Conservation (phyloP, 2,329 filamentous ascomycete species). For the Teratosphaeria epicoccoides region DNA sequence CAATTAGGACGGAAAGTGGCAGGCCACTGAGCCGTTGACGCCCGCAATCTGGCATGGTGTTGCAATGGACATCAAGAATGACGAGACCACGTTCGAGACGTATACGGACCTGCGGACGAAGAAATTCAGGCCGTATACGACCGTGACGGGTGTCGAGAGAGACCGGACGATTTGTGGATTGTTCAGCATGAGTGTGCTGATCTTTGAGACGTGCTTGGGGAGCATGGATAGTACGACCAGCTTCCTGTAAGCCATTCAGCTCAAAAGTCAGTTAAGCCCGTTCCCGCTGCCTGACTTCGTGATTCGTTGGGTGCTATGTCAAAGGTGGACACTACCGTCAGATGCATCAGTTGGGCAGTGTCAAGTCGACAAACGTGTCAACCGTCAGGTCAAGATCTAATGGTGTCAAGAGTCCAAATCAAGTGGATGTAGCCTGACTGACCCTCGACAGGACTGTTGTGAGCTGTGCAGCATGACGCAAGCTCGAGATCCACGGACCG, state of each 20-base stretch:
- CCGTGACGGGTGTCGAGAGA: neutral
- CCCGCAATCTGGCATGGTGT: slow-evolving; percentile 51
- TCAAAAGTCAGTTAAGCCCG: too few relatives aligned
- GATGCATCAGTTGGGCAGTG: too few relatives aligned
- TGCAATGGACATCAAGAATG: slow-evolving; percentile 38
- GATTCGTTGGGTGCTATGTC: too few relatives aligned
- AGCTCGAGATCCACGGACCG: too few relatives aligned
- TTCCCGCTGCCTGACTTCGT: too few relatives aligned
- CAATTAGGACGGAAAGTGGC: slow-evolving; percentile 31
- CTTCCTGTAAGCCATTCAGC: neutral
- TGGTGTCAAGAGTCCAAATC: too few relatives aligned
- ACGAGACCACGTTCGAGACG: slow-evolving; percentile 35
- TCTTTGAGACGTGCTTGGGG: neutral
- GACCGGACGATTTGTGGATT: neutral
- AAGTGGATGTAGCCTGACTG: too few relatives aligned
- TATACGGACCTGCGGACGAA: slow-evolving; percentile 22
- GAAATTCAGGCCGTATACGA: neutral
- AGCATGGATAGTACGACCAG: neutral
- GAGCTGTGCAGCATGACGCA: too few relatives aligned
- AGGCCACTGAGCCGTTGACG: slow-evolving; percentile 29
- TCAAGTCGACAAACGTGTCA: too few relatives aligned
- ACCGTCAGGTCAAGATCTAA: too few relatives aligned
- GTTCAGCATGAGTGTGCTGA: neutral
- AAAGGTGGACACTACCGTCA: too few relatives aligned
- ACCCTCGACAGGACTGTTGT: too few relatives aligned